A percentile compares a stretch with the other conserved stretches of the same genome.
Evolutionary conservation across 768 basidiomycete species (phyloP).

Genomic region (Suillus variegatus): DNA sequence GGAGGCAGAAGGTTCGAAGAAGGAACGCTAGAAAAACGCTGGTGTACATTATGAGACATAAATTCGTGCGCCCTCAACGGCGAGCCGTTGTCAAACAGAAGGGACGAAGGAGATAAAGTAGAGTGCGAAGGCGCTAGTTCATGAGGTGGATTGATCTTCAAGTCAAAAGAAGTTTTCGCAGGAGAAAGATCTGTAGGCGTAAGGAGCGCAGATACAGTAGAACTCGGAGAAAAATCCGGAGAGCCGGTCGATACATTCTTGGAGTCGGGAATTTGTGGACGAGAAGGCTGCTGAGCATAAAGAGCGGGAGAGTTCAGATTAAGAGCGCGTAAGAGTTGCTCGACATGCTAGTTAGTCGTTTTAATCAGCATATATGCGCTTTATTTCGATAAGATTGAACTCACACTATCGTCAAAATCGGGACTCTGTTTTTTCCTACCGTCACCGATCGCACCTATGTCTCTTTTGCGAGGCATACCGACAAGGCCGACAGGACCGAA

Average conservation of each 20-base stretch:
- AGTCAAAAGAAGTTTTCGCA: constrained; percentile 54
- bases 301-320: constrained; percentile 78
- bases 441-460: constrained; percentile 77
- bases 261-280: constrained; percentile 44
- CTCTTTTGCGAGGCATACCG: constrained; percentile 41
- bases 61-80: constrained; percentile 33
- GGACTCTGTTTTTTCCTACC: constrained; percentile 67
- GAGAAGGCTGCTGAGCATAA: constrained; percentile 43
- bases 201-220: constrained; percentile 67
- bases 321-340: constrained; percentile 76
- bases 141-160: constrained; percentile 54
- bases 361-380: constrained; percentile 31
- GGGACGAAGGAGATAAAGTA: constrained; percentile 36
- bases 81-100: constrained; percentile 48
- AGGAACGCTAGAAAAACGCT: constrained; percentile 28
- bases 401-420: constrained; percentile 50
- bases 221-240: constrained; percentile 74
- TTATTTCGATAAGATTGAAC: constrained; percentile 24
- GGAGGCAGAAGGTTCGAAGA: constrained; percentile 21
- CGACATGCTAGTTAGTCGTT: constrained; percentile 60
- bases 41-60: constrained; percentile 26
- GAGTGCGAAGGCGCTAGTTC: constrained; percentile 38
- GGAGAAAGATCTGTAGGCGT: constrained; percentile 79
- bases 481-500: constrained; percentile 56
- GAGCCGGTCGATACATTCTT: constrained; percentile 44